Evolutionary conservation across 208 protist genomes (phyloP).

Genomic region (Trypanosoma grayi): DNA sequence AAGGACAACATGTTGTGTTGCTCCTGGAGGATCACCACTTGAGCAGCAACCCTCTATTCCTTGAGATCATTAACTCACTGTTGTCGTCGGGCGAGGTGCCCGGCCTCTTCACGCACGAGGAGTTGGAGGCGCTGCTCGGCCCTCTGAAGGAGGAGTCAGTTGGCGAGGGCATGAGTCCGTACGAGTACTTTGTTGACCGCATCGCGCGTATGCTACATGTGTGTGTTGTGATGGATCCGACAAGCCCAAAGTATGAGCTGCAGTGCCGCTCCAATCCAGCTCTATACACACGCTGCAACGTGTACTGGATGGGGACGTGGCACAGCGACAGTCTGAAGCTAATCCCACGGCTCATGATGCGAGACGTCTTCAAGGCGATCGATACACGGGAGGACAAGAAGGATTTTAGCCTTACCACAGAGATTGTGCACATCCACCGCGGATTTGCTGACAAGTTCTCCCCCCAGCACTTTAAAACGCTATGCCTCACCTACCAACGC

Average conservation of each 20-base stretch:
- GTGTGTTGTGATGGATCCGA: conserved; percentile 94
- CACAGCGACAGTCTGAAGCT: conserved; percentile 82
- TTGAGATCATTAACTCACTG: conserved; percentile 96
- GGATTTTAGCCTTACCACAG: conserved; percentile 84
- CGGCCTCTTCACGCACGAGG: conserved; percentile 95
- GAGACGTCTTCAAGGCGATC: conserved; percentile 74
- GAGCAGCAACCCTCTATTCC: conserved; percentile 68
- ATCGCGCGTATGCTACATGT: conserved; percentile 94
- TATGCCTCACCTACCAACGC: conserved; percentile 87
- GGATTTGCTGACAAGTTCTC: conserved; percentile 70
- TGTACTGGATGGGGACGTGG: conserved; percentile 97
- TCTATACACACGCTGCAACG: conserved; percentile 94
- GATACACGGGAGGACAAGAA: conserved; percentile 76
- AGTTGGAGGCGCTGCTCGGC: conserved; percentile 93
- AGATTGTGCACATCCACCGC: conserved; percentile 88
- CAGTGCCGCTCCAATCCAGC: conserved; percentile 96
- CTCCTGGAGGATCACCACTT: conserved; percentile 97
- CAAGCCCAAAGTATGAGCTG: conserved; percentile 88
- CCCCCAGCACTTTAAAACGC: conserved; percentile 90
- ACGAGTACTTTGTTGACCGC: conserved; percentile 91
- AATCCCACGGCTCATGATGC: conserved; percentile 88
- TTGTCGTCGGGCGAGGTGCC: conserved; percentile 96
- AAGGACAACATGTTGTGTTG: conserved; percentile 89
- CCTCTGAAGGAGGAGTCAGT: conserved; percentile 91
- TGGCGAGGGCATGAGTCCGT: conserved; percentile 81